Base-by-base conservation (phyloP, 768 basidiomycete species). In the Crassisporium funariophilum region DNA sequence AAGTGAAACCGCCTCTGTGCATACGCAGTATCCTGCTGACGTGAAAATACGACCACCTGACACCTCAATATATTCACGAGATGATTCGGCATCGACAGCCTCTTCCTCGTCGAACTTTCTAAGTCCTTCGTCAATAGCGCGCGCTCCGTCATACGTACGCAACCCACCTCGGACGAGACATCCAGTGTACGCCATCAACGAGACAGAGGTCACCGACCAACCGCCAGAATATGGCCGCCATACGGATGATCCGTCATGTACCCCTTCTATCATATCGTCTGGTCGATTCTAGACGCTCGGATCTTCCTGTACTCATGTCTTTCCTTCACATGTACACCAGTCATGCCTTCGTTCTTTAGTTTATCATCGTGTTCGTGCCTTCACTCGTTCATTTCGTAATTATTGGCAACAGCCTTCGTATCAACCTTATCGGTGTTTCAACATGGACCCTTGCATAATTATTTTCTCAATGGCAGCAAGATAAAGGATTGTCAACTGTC, bases 151-250 rank as follows among this genome's bases (percentile, higher is more conserved):
- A 7, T 59, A 59, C 15, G 51, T 57, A 11, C 49, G 47, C 5
- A 50, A 54, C 13, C 44, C 55, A 9, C 44, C 55, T 5, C 46
- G 49, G 11, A 19, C 51, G n/a, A 54, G 55, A 42, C 53, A 35
- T 2, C 27, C 47, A 4, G 52, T 41, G 8, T 36, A 24, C 10
- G 41, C 41, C 13, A 38, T 49, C 13, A 45, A 49, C 44, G 50
- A 52, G 17, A 37, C 44, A 4, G 47, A 27, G 5, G 17, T 25
- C 15, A 25, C 47, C 10, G 58, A 59, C 10, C 22, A 53, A 13
- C 58, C 58, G 21, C 58, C 58, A 25, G 51, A 54, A 38, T 59
- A 59, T 24, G 58, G 58, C 10, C 53, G 44, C 23, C 58, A 59
- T 31, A 55, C 44, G 5, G 40, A 41, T 2, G 58, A 59, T 29